phyloP scores from a whole-genome alignment of 805 yeast genomes.

The Jamesozyma hellenica region DNA sequence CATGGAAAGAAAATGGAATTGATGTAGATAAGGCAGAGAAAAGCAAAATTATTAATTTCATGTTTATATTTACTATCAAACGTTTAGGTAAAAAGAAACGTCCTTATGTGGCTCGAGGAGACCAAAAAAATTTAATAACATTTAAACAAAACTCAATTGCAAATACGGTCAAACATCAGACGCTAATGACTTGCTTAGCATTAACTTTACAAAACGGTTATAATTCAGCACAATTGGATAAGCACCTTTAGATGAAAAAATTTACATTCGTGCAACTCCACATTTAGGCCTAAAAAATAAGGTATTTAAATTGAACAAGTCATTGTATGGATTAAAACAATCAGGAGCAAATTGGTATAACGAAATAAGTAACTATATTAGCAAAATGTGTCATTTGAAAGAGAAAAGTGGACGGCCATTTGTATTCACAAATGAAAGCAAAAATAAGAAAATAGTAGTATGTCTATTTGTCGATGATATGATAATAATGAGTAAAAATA shows the following conservation, averaged over 20 bases:
- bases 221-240: constrained; percentile 5
- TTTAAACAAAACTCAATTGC: constrained; percentile 4
- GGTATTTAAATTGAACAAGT: constrained; percentile 4
- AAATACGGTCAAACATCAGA: constrained; percentile 8
- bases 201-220: not conserved
- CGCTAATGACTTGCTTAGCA: constrained; percentile 8
- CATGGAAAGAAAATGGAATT: no score
- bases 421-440: constrained; percentile 2
- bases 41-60: no score
- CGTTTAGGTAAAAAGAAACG: constrained; percentile 8
- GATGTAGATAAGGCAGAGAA: no score
- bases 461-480: constrained; percentile 11
- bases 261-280: constrained; percentile 4
- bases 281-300: constrained; percentile 3
- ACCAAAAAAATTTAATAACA: constrained; percentile 5
- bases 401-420: constrained; percentile 8
- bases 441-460: constrained; percentile 1
- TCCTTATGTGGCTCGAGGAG: constrained; percentile 8
- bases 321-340: constrained; percentile 5
- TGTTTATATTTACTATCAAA: constrained; percentile 8
- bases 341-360: constrained; percentile 3
- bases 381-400: not conserved
- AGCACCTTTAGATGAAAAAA: constrained; percentile 3
- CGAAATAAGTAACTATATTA: not conserved
- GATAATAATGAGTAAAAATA: constrained; percentile 6